Evolutionary conservation across 148 eudicot genomes (phyloP), one percentile per base, ranked within the genome.

Genomic region (Euryodendron excelsum): DNA sequence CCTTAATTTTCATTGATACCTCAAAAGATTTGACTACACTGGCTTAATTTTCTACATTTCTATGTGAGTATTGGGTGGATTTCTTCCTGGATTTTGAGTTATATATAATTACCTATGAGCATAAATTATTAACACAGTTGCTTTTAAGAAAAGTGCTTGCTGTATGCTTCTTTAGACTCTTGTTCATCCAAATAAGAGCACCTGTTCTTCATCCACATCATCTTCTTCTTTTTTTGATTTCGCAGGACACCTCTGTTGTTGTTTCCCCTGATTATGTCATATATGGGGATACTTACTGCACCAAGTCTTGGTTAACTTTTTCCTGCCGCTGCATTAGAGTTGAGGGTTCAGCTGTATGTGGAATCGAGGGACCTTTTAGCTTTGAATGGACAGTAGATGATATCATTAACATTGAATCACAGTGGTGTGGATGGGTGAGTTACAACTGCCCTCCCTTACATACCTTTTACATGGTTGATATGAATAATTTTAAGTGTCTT

Each of bases 331-430:
- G 66, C n/a, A 34, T 93, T 60, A 90, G 82, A 83, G 66, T 93
- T 52, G 84, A 86, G 82, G 83, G 60, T 34, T 83, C 82, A 36
- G 45, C 31, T 60, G 60, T 62, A 56, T 77, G 68, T 79, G 83
- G 81, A 79, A 73, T 34, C 61, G 69, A 53, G 71, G 70, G 47
- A 59, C 73, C 72, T 72, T 48, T 82, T 61, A 50, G 52, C 64
- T 76, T 58, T 71, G 89, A 90, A 73, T 89, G 93, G 94, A 28
- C 78, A 37, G 61, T 85, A 63, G 88, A 69, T 77, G 90, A 91
- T 80, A 83, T 93, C 59, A 60, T 85, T 47, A 80, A 68, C 33
- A 90, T 93, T 71, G 87, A 87, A 82, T 80, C 88, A 69, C 89
- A 80, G 53, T 84, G 85, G 85, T 85, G 70, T 77, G 71, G 77